Conservation (phyloP, 345 rosid genomes). For the Brassica cretica region DNA sequence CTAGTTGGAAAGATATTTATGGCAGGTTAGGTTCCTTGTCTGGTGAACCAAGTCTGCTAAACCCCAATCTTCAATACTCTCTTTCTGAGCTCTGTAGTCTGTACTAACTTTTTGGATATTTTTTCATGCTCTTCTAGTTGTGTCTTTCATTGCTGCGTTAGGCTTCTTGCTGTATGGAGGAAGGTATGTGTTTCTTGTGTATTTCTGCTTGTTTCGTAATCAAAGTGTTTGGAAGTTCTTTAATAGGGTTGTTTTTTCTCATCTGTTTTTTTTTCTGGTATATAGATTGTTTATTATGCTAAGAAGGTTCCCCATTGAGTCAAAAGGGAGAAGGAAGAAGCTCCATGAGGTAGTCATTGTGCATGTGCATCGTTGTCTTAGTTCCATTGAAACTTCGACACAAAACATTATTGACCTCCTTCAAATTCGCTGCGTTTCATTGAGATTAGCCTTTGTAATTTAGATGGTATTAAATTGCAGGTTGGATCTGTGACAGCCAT, state of each 20-base stretch:
- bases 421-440: background rate
- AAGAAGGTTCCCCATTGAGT: conserved; percentile 94
- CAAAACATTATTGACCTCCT: too few relatives aligned
- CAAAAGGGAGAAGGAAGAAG: conserved; percentile 97
- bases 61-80: background rate
- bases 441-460: background rate
- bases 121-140: conserved; percentile 48
- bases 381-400: background rate
- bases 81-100: background rate
- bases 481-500: conserved; percentile 98
- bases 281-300: conserved; percentile 93
- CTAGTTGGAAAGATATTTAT: conserved; percentile 81
- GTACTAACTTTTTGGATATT: background rate
- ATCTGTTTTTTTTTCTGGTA: conserved; percentile 20
- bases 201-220: conserved; percentile 8
- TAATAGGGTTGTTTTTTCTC: conserved; percentile 5
- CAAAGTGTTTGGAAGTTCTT: conserved; percentile 14
- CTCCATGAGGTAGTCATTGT: conserved; percentile 75
- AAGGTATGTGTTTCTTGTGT: conserved; percentile 56
- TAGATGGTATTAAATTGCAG: conserved; percentile 45
- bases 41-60: conserved; percentile 25
- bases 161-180: conserved; percentile 97
- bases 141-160: conserved; percentile 84
- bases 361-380: conserved; percentile 1
- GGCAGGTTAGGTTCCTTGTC: conserved; percentile 63